Conservation (phyloP, 1,139 yeast species). For the Yamadazyma spencermartinsiae region DNA sequence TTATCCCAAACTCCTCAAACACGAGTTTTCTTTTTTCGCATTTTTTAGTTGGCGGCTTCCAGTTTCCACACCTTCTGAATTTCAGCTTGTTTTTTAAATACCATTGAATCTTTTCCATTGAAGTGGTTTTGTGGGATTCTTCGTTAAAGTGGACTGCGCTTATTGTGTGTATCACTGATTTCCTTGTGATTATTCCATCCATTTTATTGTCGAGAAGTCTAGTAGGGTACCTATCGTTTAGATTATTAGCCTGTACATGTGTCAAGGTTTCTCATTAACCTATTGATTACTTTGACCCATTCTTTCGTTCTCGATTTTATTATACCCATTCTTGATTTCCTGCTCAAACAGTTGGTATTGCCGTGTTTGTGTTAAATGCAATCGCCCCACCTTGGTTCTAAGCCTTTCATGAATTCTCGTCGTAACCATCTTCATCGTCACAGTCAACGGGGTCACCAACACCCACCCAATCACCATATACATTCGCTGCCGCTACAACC, state of each 20-base stretch:
- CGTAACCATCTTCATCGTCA: neutral
- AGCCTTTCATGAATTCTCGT: neutral
- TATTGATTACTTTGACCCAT: too few relatives aligned
- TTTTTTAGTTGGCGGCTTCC: neutral
- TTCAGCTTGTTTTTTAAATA: neutral
- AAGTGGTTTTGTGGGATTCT: neutral
- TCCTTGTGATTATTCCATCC: too few relatives aligned
- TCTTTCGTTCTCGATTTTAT: neutral
- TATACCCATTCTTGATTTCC: too few relatives aligned
- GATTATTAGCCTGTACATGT: too few relatives aligned
- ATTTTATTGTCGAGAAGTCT: too few relatives aligned
- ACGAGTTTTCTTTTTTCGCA: conserved; percentile 3
- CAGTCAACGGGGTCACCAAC: neutral
- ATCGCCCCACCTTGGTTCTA: neutral
- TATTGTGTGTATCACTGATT: too few relatives aligned
- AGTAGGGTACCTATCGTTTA: too few relatives aligned
- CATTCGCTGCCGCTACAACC: neutral
- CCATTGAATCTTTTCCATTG: neutral
- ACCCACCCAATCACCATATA: neutral
- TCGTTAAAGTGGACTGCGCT: too few relatives aligned
- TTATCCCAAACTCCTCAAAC: conserved; percentile 3
- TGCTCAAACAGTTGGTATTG: too few relatives aligned
- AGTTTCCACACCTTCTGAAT: neutral
- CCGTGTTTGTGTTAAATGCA: neutral
- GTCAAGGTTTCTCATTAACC: too few relatives aligned